Conservation (phyloP, 371 early-diverging fungal genomes). For the Dichotomocladium elegans region DNA sequence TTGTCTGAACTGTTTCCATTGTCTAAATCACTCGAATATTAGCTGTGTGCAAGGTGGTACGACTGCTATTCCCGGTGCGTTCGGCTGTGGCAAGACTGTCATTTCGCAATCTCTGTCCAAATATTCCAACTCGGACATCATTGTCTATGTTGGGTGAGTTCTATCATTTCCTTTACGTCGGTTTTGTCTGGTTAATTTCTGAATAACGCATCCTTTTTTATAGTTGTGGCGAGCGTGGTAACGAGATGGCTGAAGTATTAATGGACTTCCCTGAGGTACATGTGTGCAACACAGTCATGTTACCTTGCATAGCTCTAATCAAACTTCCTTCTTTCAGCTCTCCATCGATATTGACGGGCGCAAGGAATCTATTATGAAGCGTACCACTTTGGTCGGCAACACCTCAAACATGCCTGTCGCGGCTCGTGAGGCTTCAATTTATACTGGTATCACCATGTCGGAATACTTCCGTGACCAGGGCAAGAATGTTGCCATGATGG, state of each 20-base stretch:
- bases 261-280: slow-evolving; percentile 98
- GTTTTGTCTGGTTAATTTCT: not conserved
- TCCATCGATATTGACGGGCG: slow-evolving; percentile 89
- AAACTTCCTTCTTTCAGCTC: slow-evolving; percentile 42
- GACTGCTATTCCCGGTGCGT: slow-evolving; percentile 99
- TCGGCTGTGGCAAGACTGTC: slow-evolving; percentile 99
- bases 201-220: not conserved
- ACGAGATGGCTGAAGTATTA: slow-evolving; percentile 99
- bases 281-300: not conserved
- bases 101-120: slow-evolving; percentile 99
- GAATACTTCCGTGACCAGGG: slow-evolving; percentile 99
- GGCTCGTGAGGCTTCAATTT: slow-evolving; percentile 99
- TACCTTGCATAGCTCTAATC: not conserved
- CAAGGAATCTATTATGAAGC: slow-evolving; percentile 99
- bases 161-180: too few species aligned
- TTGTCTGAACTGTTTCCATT: not conserved
- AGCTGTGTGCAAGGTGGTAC: slow-evolving; percentile 99
- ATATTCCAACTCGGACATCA: slow-evolving; percentile 99
- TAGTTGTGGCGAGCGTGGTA: slow-evolving; percentile 97
- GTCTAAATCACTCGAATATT: not conserved
- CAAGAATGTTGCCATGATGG: slow-evolving; percentile 99
- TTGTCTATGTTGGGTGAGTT: slow-evolving; percentile 97
- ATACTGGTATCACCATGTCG: slow-evolving; percentile 99
- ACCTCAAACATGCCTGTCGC: slow-evolving; percentile 99
- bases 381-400: slow-evolving; percentile 99